Conservation (phyloP, 2,329 filamentous ascomycete species). For the Penicillium nordicum region DNA sequence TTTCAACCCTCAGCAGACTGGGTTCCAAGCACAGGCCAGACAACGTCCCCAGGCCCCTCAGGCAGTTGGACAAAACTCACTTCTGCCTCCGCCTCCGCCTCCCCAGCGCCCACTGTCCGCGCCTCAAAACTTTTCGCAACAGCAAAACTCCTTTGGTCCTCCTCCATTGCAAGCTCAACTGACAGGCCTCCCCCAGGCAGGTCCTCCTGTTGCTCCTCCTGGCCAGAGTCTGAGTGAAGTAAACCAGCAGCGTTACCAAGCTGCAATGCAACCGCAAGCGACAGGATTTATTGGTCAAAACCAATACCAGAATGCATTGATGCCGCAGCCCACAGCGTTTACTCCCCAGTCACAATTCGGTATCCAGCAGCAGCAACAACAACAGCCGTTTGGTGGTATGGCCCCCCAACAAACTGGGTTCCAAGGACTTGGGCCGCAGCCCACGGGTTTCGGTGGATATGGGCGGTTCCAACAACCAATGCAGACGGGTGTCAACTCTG, state of each 20-base stretch:
- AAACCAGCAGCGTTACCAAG: constrained; percentile 63
- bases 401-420: constrained; percentile 43
- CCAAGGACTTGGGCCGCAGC: constrained; percentile 48
- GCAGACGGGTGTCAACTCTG: constrained; percentile 48
- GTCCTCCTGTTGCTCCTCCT: constrained; percentile 60
- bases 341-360: constrained; percentile 46
- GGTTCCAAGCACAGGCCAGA: constrained; percentile 46
- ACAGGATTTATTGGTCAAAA: constrained; percentile 56
- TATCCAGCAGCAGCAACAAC: constrained; percentile 48
- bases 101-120: constrained; percentile 81
- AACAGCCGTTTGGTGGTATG: constrained; percentile 27
- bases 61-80: constrained; percentile 55
- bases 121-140: constrained; percentile 71
- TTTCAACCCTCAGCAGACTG: constrained; percentile 38
- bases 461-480: constrained; percentile 50
- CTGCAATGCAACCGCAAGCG: constrained; percentile 57
- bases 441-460: constrained; percentile 52
- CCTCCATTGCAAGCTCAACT: constrained; percentile 78
- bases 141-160: constrained; percentile 67
- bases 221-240: constrained; percentile 77
- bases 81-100: constrained; percentile 76
- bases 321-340: constrained; percentile 49
- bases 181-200: constrained; percentile 64
- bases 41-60: constrained; percentile 71
- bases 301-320: constrained; percentile 42